phyloP scores from a whole-genome alignment of 495 filamentous ascomycete genomes.

The Hypoxylon lenormandii region DNA sequence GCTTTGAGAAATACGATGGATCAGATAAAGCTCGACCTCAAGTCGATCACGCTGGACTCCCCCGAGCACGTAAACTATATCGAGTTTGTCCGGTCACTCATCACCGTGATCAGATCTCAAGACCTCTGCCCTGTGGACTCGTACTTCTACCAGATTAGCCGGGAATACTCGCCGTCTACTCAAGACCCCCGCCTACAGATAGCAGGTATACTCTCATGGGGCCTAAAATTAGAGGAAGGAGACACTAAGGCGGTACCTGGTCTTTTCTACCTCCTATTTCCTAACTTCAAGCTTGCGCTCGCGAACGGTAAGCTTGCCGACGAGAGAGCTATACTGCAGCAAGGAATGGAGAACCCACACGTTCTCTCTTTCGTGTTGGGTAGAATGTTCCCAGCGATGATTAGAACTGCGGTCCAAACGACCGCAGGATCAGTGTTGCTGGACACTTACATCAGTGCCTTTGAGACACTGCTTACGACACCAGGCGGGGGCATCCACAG shows the following conservation, averaged over 20 bases:
- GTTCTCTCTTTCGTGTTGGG: conserved; percentile 59
- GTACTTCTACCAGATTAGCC: conserved; percentile 63
- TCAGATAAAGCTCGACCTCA: conserved; percentile 62
- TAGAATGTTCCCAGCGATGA: conserved; percentile 59
- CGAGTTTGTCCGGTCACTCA: conserved; percentile 58
- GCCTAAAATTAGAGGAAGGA: conserved; percentile 58
- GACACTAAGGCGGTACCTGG: conserved; percentile 57
- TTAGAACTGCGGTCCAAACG: conserved; percentile 42
- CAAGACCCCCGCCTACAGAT: conserved; percentile 63
- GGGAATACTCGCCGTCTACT: conserved; percentile 61
- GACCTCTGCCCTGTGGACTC: conserved; percentile 59
- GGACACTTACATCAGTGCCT: conserved; percentile 54
- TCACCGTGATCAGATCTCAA: conserved; percentile 62
- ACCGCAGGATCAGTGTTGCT: conserved; percentile 54
- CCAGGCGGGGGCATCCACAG: conserved; percentile 47
- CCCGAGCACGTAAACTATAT: conserved; percentile 57
- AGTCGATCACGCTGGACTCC: conserved; percentile 45
- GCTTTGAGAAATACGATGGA: conserved; percentile 59
- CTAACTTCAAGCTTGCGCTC: conserved; percentile 64
- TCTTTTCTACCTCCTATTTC: conserved; percentile 64
- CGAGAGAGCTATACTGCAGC: conserved; percentile 55
- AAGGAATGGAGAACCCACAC: conserved; percentile 55
- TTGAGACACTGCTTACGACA: conserved; percentile 41
- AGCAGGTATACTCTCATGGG: conserved; percentile 63
- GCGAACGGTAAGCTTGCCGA: conserved; percentile 55